These are phyloP conservation scores for Pichia sp. DNA, from an alignment of 1,139 yeast species.

Conservation along the genomic window DNA sequence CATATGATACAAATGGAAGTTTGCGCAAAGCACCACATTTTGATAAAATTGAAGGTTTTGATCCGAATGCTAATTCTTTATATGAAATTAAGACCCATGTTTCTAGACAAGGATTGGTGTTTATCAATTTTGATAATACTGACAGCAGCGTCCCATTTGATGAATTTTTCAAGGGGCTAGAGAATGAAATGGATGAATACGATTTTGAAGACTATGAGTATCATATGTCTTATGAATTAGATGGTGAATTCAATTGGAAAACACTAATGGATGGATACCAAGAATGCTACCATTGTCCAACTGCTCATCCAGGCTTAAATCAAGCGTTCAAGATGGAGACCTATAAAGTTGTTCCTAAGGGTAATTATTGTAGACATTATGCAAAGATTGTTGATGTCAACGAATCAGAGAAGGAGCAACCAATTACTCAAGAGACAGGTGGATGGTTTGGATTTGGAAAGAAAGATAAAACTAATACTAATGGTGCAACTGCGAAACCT, in stretches of 20 bases:
- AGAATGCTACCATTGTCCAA: slow-evolving; percentile 62
- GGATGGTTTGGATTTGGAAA: slow-evolving; percentile 49
- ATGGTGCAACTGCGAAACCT: slow-evolving; percentile 13
- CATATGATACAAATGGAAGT: slow-evolving; percentile 50
- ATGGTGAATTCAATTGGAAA: slow-evolving; percentile 59
- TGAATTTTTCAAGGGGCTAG: slow-evolving; percentile 45
- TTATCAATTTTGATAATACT: slow-evolving; percentile 43
- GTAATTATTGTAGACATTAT: slow-evolving; percentile 53
- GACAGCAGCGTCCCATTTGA: slow-evolving; percentile 37
- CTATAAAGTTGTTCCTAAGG: slow-evolving; percentile 54
- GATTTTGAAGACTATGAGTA: slow-evolving; percentile 56
- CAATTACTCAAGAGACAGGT: slow-evolving; percentile 29
- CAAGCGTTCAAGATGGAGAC: slow-evolving; percentile 56
- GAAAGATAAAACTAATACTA: slow-evolving; percentile 24
- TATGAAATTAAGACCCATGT: slow-evolving; percentile 48
- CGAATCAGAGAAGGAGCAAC: slow-evolving; percentile 33
- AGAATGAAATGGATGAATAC: slow-evolving; percentile 45
- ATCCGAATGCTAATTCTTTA: slow-evolving; percentile 47
- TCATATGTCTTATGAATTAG: slow-evolving; percentile 58
- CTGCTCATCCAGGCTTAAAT: slow-evolving; percentile 55
- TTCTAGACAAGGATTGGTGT: slow-evolving; percentile 50
- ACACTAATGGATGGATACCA: slow-evolving; percentile 63
- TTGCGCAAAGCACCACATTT: slow-evolving; percentile 57
- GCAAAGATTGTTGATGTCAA: slow-evolving; percentile 48
- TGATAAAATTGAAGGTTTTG: slow-evolving; percentile 51